Percentiles rank a stretch among this genome's conserved stretches.
Conservation (phyloP, 83 land plant species). For the Picea abies region DNA sequence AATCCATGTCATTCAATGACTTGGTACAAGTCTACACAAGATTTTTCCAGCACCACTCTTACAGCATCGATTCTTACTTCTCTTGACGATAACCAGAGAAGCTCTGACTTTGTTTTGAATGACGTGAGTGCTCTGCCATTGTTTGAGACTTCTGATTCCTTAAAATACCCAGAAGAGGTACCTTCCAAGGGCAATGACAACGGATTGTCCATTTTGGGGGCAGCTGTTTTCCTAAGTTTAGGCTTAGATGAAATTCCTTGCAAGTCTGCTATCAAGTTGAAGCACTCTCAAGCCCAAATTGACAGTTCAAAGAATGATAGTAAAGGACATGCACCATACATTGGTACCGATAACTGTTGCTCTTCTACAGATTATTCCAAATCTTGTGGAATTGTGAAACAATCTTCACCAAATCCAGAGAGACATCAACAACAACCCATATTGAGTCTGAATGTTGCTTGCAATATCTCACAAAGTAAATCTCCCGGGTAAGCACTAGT, state of each 20-base stretch:
- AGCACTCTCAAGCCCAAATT: neutral
- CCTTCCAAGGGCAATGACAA: no score
- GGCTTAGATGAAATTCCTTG: no score
- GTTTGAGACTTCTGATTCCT: neutral
- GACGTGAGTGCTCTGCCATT: constrained; percentile 11
- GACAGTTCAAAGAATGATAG: neutral
- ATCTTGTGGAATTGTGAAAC: neutral
- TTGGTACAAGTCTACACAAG: neutral
- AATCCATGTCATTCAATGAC: neutral
- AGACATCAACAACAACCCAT: no score
- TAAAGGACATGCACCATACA: neutral
- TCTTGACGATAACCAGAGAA: neutral
- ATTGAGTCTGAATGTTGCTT: no score
- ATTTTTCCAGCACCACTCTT: neutral
- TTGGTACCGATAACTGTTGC: neutral
- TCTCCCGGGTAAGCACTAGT: no score
- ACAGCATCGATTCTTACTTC: neutral
- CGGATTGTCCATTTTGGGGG: constrained; percentile 15
- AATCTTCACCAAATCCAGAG: neutral
- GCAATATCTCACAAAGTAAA: no score
- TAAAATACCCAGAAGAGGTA: neutral
- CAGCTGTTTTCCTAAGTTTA: constrained; percentile 2
- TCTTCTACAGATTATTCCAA: neutral
- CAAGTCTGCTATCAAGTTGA: neutral
- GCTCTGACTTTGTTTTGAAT: neutral